A percentile compares a stretch with the other conserved stretches of the same genome.
Evolutionary conservation across 495 filamentous ascomycete species (phyloP).

Genomic region (Aspergillus affinis): DNA sequence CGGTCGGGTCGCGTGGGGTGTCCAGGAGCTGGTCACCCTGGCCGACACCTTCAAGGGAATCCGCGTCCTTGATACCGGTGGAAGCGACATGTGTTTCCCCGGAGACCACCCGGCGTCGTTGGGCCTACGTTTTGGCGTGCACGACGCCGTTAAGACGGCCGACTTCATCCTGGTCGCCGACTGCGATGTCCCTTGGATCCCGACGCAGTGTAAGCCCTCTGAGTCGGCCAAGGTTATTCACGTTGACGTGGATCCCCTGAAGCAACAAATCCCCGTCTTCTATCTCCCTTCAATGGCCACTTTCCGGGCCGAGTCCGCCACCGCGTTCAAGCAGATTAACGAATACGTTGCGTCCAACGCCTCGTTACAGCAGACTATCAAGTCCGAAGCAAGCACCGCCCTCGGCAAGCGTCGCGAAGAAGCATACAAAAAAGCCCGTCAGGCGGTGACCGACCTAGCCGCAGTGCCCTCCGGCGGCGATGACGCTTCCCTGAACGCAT

Average conservation of each 20-base stretch:
- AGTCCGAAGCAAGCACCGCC: constrained; percentile 41
- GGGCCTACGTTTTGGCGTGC: constrained; percentile 73
- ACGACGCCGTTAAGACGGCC: constrained; percentile 70
- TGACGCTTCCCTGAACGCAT: constrained; percentile 66
- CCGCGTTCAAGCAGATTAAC: constrained; percentile 70
- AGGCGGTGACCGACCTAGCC: constrained; percentile 56
- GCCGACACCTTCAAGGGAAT: constrained; percentile 77
- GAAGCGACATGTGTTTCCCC: constrained; percentile 95
- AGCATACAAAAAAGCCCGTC: constrained; percentile 59
- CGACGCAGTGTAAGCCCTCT: constrained; percentile 57
- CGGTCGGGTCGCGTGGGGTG: constrained; percentile 71
- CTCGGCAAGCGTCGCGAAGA: constrained; percentile 58
- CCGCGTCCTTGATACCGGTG: constrained; percentile 83
- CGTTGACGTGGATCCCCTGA: constrained; percentile 83
- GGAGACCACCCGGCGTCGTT: constrained; percentile 72
- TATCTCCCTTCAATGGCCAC: constrained; percentile 73
- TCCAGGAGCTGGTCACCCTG: constrained; percentile 70
- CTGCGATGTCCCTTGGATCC: constrained; percentile 79
- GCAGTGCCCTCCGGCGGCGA: constrained; percentile 48
- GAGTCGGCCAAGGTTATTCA: constrained; percentile 68
- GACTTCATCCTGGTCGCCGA: constrained; percentile 86
- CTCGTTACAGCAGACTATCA: constrained; percentile 45
- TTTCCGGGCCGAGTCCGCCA: constrained; percentile 73
- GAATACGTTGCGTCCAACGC: constrained; percentile 51
- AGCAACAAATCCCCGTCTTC: constrained; percentile 82